Conservation (phyloP, 768 basidiomycete species). For the Kwoniella sp. region DNA sequence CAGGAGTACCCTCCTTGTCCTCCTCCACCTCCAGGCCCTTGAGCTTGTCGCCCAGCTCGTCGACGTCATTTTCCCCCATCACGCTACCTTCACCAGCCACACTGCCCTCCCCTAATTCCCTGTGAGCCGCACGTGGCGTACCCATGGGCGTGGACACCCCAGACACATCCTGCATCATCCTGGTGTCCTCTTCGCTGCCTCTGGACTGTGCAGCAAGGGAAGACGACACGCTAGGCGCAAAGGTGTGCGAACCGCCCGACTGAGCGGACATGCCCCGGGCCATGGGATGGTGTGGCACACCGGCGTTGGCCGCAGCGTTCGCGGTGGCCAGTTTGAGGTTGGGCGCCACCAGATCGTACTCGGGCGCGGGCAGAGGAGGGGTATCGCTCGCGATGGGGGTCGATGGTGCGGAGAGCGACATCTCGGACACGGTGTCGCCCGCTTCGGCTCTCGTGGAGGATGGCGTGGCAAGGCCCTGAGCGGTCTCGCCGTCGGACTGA, state of each 20-base stretch:
- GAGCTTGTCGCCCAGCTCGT: slow-evolving; percentile 10
- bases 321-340: slow-evolving; percentile 28
- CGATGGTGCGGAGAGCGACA: slow-evolving; percentile 29
- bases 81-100: slow-evolving; percentile 19
- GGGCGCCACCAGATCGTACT: slow-evolving; percentile 28
- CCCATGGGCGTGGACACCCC: slow-evolving; percentile 40
- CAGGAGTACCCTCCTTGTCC: slow-evolving; percentile 17
- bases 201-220: slow-evolving; percentile 12
- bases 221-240: slow-evolving; percentile 19
- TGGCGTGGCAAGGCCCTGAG: slow-evolving; percentile 38
- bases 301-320: slow-evolving; percentile 7
- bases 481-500: slow-evolving; percentile 14
- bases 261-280: slow-evolving; percentile 10
- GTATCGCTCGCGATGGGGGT: slow-evolving; percentile 27
- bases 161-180: slow-evolving; percentile 39
- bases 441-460: slow-evolving; percentile 42
- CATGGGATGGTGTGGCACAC: slow-evolving; percentile 9
- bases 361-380: slow-evolving; percentile 19
- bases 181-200: slow-evolving; percentile 20
- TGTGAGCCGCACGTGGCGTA: slow-evolving; percentile 31
- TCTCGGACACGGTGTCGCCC: slow-evolving; percentile 24
- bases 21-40: slow-evolving; percentile 9
- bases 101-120: slow-evolving; percentile 29
- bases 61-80: slow-evolving; percentile 13
- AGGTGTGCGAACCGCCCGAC: background rate